These are phyloP conservation scores for Rhododendron ovatum DNA, from an alignment of 148 eudicot species.

Conservation along the genomic window DNA sequence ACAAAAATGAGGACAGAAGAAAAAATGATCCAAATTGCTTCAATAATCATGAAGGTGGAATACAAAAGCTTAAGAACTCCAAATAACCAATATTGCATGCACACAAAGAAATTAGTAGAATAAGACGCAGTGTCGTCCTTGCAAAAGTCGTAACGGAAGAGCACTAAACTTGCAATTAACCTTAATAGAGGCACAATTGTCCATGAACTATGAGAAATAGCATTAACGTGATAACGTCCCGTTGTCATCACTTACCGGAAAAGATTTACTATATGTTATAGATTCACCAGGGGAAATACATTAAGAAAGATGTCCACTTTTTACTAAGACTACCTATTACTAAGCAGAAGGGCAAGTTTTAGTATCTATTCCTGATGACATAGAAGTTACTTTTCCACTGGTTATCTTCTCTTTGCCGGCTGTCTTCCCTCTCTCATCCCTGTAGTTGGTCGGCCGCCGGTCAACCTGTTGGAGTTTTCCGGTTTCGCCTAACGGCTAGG, in stretches of 20 bases:
- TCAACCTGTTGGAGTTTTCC: too few species aligned
- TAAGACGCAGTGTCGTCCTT: not conserved
- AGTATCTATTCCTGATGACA: not conserved
- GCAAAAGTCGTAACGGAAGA: not conserved
- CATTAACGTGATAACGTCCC: not conserved
- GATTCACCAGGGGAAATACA: not conserved
- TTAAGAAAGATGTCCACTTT: not conserved
- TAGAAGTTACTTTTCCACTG: too few species aligned
- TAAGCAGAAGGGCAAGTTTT: not conserved
- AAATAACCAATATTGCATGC: not conserved
- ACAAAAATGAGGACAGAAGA: not conserved
- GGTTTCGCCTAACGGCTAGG: too few species aligned
- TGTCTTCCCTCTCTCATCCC: too few species aligned
- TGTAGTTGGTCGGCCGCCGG: too few species aligned
- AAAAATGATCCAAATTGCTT: not conserved
- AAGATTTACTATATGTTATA: not conserved
- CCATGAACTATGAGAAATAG: not conserved
- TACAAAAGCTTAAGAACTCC: not conserved
- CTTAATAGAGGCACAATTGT: not conserved
- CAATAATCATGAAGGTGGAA: not conserved
- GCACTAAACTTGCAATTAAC: not conserved
- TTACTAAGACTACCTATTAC: not conserved
- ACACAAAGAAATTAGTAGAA: not conserved
- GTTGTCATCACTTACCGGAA: not conserved
- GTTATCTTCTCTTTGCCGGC: too few species aligned